Base-by-base conservation (phyloP, 495 filamentous ascomycete genomes). In the Aspergillus homomorphus region DNA sequence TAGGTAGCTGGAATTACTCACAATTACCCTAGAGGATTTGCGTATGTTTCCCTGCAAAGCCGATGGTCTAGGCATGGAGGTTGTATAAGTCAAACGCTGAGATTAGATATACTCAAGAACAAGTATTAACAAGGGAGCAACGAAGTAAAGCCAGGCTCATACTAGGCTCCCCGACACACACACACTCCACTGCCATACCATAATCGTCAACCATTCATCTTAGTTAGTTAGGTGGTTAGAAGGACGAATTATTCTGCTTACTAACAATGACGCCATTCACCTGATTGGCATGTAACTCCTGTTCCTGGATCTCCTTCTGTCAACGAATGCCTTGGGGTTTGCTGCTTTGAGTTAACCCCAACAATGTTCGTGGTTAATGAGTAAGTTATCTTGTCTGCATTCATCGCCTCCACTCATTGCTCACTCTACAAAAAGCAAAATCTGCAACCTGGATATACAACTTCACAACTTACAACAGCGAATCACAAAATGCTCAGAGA, bases 381-480 rank as follows among this genome's bases (percentile, higher is more conserved):
- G 86, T 86, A 77, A 80, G 84, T 78, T 28, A 24, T n/a, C 16
- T 49, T 43, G 3, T 26, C 23, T 8, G 9, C 9, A 18, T 38
- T 19, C n/a, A 38, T 10, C 7, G 3, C 20, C 52, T 4, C 18
- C 45, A 28, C 20, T 15, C 28, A 22, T 23, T 6, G 49, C 45
- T 57, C 16, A 56, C 14, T 23, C 6, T 12, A n/a, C 26, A n/a
- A 7, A n/a, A 65, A 96, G 92, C 72, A 90, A 92, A 70, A 80
- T 96, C 45, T 85, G 84, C 56, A 83, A 80, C 41, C 75, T 97
- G 54, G 92, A 97, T 70, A 76, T 80, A 43, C 88, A 90, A 62
- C 81, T 98, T 55, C 92, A 96, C 66, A 84, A 83, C 44, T 75
- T 96, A 51, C 82, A 89, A 50, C 78, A 89, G 30, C 66, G 69